phyloP scores from a whole-genome alignment of 2,329 filamentous ascomycete genomes.

The Colletotrichum australisinense region DNA sequence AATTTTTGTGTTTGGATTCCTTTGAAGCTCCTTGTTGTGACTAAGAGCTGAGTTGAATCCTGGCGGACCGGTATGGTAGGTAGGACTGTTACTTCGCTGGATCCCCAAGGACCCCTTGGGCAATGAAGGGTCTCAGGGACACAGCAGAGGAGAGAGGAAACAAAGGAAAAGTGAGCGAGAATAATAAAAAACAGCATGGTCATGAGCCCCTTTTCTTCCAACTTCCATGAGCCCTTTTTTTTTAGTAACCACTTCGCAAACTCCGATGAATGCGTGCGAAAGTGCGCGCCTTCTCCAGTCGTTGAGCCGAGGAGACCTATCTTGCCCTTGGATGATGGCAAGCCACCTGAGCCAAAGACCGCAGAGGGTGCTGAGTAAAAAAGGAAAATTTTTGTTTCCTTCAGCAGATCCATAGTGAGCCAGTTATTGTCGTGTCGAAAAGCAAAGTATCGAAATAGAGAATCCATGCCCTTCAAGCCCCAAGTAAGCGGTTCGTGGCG shows the following conservation, averaged over 20 bases:
- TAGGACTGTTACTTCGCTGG: constrained; percentile 11
- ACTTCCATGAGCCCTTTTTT: constrained; percentile 34
- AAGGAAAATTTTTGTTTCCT: constrained; percentile 26
- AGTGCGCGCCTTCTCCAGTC: constrained; percentile 35
- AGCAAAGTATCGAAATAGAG: constrained; percentile 28
- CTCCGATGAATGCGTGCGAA: constrained; percentile 37
- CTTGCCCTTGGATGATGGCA: not conserved
- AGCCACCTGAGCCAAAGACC: constrained; percentile 20
- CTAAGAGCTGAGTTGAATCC: constrained; percentile 21
- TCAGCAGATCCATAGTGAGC: constrained; percentile 22
- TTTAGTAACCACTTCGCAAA: constrained; percentile 36
- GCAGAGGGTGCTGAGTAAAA: constrained; percentile 27
- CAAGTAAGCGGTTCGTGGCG: constrained; percentile 34
- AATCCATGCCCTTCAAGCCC: constrained; percentile 31
- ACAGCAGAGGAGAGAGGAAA: constrained; percentile 22
- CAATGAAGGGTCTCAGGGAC: constrained; percentile 22
- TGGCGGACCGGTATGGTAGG: constrained; percentile 11
- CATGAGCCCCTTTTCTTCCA: constrained; percentile 35
- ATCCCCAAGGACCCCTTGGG: not conserved
- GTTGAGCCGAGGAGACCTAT: constrained; percentile 30
- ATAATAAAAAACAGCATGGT: constrained; percentile 16
- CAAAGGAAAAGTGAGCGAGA: constrained; percentile 27
- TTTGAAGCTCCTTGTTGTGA: constrained; percentile 26
- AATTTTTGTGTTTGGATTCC: constrained; percentile 28
- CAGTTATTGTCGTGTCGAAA: constrained; percentile 16